phyloP scores from a whole-genome alignment of 176 grass and related monocot genomes.

The Oryza punctata region DNA sequence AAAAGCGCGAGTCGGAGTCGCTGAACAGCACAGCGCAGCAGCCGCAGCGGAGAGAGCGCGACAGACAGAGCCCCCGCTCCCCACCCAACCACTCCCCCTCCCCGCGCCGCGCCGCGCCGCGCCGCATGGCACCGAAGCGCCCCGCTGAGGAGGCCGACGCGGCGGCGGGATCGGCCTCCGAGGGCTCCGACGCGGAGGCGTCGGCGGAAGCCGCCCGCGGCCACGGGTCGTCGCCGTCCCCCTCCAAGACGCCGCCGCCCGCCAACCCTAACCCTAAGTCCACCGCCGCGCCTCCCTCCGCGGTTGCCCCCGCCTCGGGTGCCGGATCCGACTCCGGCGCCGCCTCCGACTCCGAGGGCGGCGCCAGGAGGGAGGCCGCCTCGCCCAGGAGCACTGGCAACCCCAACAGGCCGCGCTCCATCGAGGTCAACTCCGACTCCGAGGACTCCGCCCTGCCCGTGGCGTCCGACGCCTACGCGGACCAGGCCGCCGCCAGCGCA shows the following conservation, averaged over 20 bases:
- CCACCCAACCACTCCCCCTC: not conserved
- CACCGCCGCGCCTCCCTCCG: not conserved
- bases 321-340: conserved; percentile 54
- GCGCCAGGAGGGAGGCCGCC: not conserved
- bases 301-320: not conserved
- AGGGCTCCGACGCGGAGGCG: conserved; percentile 49
- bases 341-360: conserved; percentile 38
- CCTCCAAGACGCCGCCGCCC: conserved; percentile 50
- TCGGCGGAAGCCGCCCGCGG: conserved; percentile 14
- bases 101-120: not conserved
- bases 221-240: conserved; percentile 32
- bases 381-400: conserved; percentile 25
- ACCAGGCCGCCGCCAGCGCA: not conserved
- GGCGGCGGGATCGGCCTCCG: conserved; percentile 36
- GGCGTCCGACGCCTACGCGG: conserved; percentile 37
- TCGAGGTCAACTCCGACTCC: conserved; percentile 37
- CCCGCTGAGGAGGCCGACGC: not conserved
- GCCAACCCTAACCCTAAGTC: conserved; percentile 44
- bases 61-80: not conserved
- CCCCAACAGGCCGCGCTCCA: conserved; percentile 6
- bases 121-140: conserved; percentile 68
- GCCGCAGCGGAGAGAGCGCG: conserved; percentile 2
- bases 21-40: not conserved
- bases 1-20: not conserved
- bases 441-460: conserved; percentile 14